phyloP scores from a whole-genome alignment of 305 asterid species.

The Fraxinus dipetala region DNA sequence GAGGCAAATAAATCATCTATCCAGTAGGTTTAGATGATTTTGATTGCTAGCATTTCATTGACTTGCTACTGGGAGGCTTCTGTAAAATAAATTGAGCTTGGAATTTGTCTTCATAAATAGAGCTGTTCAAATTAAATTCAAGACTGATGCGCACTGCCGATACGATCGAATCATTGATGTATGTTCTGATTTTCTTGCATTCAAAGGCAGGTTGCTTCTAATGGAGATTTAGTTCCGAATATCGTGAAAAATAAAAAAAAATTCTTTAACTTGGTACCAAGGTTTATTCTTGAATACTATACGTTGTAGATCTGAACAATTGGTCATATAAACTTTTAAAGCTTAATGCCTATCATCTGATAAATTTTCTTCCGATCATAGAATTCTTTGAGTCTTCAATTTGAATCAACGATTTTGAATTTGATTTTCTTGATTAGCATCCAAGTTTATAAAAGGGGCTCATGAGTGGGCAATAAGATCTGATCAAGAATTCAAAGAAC shows the following conservation, averaged over 20 bases:
- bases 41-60: neutral
- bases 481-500: neutral
- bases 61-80: neutral
- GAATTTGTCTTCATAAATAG: neutral
- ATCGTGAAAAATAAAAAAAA: no score
- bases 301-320: neutral
- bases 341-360: neutral
- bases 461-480: neutral
- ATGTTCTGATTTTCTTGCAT: neutral
- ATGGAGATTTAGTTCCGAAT: neutral
- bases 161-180: neutral
- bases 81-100: neutral
- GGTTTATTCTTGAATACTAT: neutral
- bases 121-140: neutral
- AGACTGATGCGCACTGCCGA: neutral
- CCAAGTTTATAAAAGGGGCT: neutral
- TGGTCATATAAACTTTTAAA: neutral
- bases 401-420: neutral
- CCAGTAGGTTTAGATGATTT: neutral
- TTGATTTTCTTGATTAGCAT: neutral
- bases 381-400: neutral
- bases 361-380: neutral
- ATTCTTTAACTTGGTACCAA: neutral
- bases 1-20: neutral
- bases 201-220: neutral